Evolutionary conservation across 148 eudicot genomes (phyloP), one percentile per base, ranked within the genome.

Genomic region (Chenopodium suecicum): DNA sequence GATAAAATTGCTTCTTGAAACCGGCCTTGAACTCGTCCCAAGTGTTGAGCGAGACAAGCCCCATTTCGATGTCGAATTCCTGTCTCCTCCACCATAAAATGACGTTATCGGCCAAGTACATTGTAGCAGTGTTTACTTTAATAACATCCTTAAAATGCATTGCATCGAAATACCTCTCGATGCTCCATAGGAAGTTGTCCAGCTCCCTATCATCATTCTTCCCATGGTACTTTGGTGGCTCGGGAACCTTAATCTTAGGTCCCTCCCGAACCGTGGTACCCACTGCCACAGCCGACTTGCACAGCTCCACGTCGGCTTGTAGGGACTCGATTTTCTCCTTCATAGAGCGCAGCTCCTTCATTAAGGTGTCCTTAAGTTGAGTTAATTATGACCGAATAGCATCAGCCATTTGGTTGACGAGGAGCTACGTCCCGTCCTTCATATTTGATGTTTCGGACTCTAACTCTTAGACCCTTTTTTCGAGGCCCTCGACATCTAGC

Each of bases 1-100:
- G 62, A n/a, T 65, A 78, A 20, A 66, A 78, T n/a, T 66, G 62
- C 34, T 14, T 78, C 67, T 79, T 69, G 52, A 70, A 68, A 0
- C 70, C 34, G 12, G 9, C 50, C 31, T 52, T 70, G 20, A 79
- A 79, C 13, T 70, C 54, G 3, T 52, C 75, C 82, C 68, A 70
- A 4, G 76, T 79, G 1, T 1, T 32, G 12, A 70, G 25, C 0
- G 14, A 7, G 31, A 44, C 16, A n/a, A 34, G 13, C 5, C 44
- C 81, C 65, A 31, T 47, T 8, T 29, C 13, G 5, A 65, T 65
- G 19, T 77, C 56, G 0, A 3, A 4, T 1, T 77, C 68, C 0
- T 14, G n/a, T 12, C 63, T 11, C 11, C 73, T 78, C 81, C 81
- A 78, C 16, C 67, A 76, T 17, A 76, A 16, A 1, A 58, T 76